Conservation (phyloP, 176 grass and related monocot genomes). For the Cocos nucifera region DNA sequence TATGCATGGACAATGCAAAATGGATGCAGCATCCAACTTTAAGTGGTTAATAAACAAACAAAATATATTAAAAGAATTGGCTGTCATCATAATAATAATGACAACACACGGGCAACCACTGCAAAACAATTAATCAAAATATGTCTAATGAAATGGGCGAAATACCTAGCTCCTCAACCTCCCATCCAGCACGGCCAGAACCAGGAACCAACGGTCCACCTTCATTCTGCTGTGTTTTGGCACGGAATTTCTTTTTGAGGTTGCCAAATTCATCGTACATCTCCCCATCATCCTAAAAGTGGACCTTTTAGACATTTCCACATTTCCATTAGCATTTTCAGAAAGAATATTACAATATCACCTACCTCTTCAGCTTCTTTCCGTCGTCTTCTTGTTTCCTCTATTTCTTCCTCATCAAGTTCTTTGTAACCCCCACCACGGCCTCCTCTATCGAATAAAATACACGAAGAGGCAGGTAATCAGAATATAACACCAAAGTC, state of each 20-base stretch:
- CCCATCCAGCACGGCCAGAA: constrained; percentile 75
- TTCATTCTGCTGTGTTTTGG: constrained; percentile 61
- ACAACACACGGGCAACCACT: too few relatives aligned
- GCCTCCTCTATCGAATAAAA: constrained; percentile 48
- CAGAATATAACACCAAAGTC: too few relatives aligned
- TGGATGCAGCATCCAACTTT: too few relatives aligned
- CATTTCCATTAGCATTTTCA: too few relatives aligned
- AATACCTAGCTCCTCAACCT: constrained; percentile 62
- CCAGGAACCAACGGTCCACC: constrained; percentile 30
- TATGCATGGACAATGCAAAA: too few relatives aligned
- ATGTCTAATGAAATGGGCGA: too few relatives aligned
- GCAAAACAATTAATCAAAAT: too few relatives aligned
- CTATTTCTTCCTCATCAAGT: constrained; percentile 93
- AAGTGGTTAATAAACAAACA: too few relatives aligned
- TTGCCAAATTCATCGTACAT: constrained; percentile 99
- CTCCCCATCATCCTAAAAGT: constrained; percentile 82
- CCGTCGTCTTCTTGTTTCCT: constrained; percentile 77
- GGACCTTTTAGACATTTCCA: too few relatives aligned
- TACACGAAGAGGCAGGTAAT: too few relatives aligned
- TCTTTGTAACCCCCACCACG: constrained; percentile 95
- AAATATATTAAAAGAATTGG: too few relatives aligned
- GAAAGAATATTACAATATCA: neutral
- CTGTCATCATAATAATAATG: too few relatives aligned
- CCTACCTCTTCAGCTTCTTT: constrained; percentile 89
- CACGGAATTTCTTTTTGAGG: constrained; percentile 96